Base-by-base conservation (phyloP, 2,329 filamentous ascomycete genomes). In the Aspergillus bombycis region DNA sequence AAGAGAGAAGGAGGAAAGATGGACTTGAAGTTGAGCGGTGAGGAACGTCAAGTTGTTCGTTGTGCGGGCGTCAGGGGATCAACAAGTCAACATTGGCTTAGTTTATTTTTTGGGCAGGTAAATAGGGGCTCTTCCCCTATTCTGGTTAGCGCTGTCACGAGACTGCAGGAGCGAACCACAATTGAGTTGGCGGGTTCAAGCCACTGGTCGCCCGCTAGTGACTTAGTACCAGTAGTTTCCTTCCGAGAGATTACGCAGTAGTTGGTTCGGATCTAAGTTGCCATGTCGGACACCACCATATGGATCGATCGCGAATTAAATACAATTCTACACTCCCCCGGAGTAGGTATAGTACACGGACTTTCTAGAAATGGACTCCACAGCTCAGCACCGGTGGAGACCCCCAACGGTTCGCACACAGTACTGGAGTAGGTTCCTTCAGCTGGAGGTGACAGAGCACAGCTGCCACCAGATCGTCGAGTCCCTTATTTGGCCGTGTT, bases 111-210 rank as follows among this genome's bases (percentile, higher is more conserved):
- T 60, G 66, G 64, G 65, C 61, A 64, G 56, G 52, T 65, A 67
- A 68, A 68, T 66, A 70, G 71, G 71, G 69, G 63, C 19, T 55
- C n/a, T 38, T 21, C n/a, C 60, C 70, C 50, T 36, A 19, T 67
- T 71, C 16, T 23, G 69, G 74, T 50, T 64, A 74, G 72, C 64
- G 54, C 58, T 54, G 68, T 73, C 70, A 74, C 70, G 72, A 71
- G 69, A 72, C 64, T 62, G 60, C 62, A 69, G 69, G 66, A 70
- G 67, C 73, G 72, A 75, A 72, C 72, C 73, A 71, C 67, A 67
- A 30, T 65, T 68, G 59, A 57, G 57, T 50, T 46, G 38, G n/a
- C 21, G 36, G n/a, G n/a, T 16, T 43, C 16, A 30, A 16, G 53
- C 53, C 32, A 56, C 36, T 54, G 12, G 38, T 41, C 38, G 7